Evolutionary conservation across 129 eudicot genomes (phyloP), one percentile per base, ranked within the genome.

Genomic region (Arctium minus): DNA sequence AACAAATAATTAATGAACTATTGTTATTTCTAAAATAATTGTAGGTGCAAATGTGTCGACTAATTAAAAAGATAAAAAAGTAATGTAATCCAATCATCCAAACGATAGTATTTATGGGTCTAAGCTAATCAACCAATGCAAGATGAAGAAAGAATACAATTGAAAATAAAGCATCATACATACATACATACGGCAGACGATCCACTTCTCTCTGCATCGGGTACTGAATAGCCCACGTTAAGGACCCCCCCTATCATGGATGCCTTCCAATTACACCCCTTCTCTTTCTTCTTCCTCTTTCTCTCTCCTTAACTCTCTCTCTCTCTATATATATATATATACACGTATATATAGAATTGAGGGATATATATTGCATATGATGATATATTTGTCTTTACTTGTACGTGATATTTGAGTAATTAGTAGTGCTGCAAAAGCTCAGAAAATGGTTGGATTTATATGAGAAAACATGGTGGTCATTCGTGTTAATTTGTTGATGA

Each of bases 181-280:
- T 46, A 46, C 0, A 22, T 22, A 46, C 15, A 46, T 46, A 46
- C 56, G 56, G 56, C 56, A 46, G 56, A 9, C 83, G 71, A 72
- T 18, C 38, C 32, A 22, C 27, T 22, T 22, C 27, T 22, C 27
- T 15, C 80, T 69, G 78, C 82, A 72, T 78, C 77, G 81, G 83
- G 84, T 79, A 48, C 80, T 79, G 89, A 81, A 89, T 80, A 86
- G 75, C 90, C 90, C 90, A 86, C 87, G 90, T 89, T 81, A 82
- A 74, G 13, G 50, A 44, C 50, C 50, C 50, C 80, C 79, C 91
- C 69, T 85, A 82, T 86, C 86, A 82, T 84, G 86, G 88, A 81
- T 86, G 71, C 84, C 85, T 15, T 79, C 4, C 78, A 78, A 75
- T 69, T 86, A 37, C 64, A 33, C 12, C 76, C 74, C 74, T 76